Conservation (phyloP, 129 eudicot genomes). For the Daucus carota region DNA sequence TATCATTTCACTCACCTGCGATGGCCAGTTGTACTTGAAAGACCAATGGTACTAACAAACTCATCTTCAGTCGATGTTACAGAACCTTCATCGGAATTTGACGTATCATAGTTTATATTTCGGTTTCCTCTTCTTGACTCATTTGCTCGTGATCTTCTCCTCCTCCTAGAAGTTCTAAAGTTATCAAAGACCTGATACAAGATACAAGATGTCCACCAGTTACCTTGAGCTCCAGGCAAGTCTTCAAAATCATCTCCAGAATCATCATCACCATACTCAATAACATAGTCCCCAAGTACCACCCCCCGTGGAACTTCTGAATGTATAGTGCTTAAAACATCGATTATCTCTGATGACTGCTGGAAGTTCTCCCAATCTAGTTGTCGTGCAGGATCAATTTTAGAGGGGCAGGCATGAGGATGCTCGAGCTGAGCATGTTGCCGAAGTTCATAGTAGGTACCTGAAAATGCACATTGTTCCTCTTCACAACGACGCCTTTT, state of each 20-base stretch:
- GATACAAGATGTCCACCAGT: constrained; percentile 98
- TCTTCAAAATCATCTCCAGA: constrained; percentile 83
- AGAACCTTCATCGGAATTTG: constrained; percentile 91
- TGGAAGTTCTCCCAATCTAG: constrained; percentile 97
- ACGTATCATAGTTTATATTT: constrained; percentile 60
- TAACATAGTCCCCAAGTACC: constrained; percentile 88
- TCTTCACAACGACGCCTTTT: constrained; percentile 77
- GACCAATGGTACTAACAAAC: constrained; percentile 36
- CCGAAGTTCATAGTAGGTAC: constrained; percentile 56
- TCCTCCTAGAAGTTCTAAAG: constrained; percentile 65
- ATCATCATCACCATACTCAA: constrained; percentile 81
- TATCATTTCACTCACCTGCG: constrained; percentile 50
- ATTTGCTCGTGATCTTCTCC: constrained; percentile 66
- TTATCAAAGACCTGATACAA: constrained; percentile 83
- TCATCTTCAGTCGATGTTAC: constrained; percentile 66
- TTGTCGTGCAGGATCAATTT: constrained; percentile 81
- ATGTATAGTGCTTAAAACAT: constrained; percentile 86
- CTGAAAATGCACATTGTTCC: constrained; percentile 53
- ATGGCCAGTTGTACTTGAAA: constrained; percentile 50
- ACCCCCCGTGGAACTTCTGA: constrained; percentile 96
- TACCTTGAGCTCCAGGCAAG: constrained; percentile 75
- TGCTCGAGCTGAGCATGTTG: constrained; percentile 76
- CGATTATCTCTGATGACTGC: constrained; percentile 81
- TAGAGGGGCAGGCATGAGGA: constrained; percentile 81
- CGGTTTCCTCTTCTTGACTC: constrained; percentile 64